A percentile compares a stretch with the other conserved stretches of the same genome.
phyloP scores from a whole-genome alignment of 202 grass and related monocot genomes.

The Carex arenaria region DNA sequence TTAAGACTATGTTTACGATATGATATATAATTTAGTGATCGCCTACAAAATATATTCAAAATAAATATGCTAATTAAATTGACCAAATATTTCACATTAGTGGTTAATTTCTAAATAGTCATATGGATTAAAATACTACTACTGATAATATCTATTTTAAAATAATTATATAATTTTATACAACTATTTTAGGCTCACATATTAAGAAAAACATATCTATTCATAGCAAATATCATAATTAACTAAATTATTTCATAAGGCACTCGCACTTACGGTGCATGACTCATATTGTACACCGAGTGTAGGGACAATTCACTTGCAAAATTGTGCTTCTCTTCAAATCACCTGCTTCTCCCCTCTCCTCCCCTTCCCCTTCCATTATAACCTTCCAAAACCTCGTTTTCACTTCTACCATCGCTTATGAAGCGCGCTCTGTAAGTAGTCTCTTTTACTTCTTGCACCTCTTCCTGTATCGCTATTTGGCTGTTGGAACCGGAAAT shows the following conservation, averaged over 20 bases:
- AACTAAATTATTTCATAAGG: constrained; percentile 1
- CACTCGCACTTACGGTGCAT: background rate
- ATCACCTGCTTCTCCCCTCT: background rate
- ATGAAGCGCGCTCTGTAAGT: constrained; percentile 34
- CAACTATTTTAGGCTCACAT: background rate
- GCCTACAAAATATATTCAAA: background rate
- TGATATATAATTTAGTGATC: background rate
- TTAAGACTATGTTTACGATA: background rate
- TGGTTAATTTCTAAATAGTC: background rate
- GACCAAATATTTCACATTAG: background rate
- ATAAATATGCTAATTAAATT: background rate
- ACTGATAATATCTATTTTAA: background rate
- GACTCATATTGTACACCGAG: background rate
- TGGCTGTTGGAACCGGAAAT: constrained; percentile 36
- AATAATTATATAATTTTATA: background rate
- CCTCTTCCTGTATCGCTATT: background rate
- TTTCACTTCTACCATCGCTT: constrained; percentile 33
- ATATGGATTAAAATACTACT: background rate
- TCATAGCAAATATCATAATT: constrained; percentile 8
- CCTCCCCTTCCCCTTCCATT: background rate
- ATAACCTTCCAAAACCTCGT: constrained; percentile 9
- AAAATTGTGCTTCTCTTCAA: constrained; percentile 9
- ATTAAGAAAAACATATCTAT: background rate
- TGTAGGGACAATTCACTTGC: background rate
- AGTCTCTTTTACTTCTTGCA: background rate